phyloP scores from a whole-genome alignment of 2,329 filamentous ascomycete species.

The Thelonectria discophora region DNA sequence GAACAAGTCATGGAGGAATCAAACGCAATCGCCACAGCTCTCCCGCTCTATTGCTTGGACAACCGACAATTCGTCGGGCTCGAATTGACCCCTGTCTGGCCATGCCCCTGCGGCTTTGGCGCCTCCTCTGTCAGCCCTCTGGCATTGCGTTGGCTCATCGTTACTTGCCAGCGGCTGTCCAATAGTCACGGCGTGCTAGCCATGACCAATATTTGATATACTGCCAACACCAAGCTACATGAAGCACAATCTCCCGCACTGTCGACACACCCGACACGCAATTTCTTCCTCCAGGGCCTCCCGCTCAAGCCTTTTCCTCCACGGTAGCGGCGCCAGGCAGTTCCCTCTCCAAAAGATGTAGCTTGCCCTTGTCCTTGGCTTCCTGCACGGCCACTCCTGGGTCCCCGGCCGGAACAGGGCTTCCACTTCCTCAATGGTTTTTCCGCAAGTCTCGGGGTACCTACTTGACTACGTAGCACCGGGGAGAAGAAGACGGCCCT shows the following conservation, averaged over 20 bases:
- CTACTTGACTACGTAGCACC: too few relatives aligned
- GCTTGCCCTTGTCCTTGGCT: slow-evolving; percentile 23
- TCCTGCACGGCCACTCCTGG: too few relatives aligned
- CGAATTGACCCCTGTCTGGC: neutral
- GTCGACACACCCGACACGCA: too few relatives aligned
- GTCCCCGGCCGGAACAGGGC: too few relatives aligned
- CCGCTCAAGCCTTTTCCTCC: slow-evolving; percentile 11
- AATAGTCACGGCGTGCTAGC: neutral
- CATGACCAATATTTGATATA: too few relatives aligned
- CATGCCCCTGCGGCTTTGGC: neutral
- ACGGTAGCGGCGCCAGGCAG: neutral
- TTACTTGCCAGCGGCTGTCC: neutral
- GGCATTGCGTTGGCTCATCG: neutral
- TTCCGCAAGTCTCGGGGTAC: too few relatives aligned
- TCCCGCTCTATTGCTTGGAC: neutral
- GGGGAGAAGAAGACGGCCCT: too few relatives aligned
- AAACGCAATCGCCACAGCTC: slow-evolving; percentile 9
- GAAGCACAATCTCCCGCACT: too few relatives aligned
- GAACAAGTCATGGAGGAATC: neutral
- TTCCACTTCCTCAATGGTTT: too few relatives aligned
- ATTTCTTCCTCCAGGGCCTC: neutral
- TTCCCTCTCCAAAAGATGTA: slow-evolving; percentile 9
- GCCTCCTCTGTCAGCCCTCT: neutral
- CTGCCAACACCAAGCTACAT: too few relatives aligned
- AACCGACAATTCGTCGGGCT: neutral